Evolutionary conservation across 2,329 filamentous ascomycete genomes (phyloP).

Genomic region (Colletotrichum eremochloae): DNA sequence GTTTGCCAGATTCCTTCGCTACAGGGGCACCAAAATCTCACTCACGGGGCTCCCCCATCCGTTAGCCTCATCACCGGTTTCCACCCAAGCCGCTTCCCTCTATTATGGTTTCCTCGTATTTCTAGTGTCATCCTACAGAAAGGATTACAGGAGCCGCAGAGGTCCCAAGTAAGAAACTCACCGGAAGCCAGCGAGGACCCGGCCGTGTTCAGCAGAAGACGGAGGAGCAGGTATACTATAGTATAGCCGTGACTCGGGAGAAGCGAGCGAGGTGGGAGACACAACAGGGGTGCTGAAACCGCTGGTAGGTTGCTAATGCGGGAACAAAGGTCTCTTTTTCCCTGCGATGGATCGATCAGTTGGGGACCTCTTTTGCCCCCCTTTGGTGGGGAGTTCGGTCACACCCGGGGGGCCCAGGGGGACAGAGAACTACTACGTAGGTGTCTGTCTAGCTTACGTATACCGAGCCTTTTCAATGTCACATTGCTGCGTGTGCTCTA

Average conservation of each 20-base stretch:
- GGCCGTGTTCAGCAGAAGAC: too few species aligned
- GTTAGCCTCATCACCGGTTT: not conserved
- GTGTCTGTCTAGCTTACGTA: too few species aligned
- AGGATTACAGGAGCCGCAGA: not conserved
- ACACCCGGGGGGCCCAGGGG: not conserved
- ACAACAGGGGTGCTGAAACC: not conserved
- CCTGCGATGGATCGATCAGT: not conserved
- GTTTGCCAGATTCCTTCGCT: not conserved
- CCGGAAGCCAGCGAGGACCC: too few species aligned
- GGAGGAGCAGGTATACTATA: too few species aligned
- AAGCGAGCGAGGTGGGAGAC: slow-evolving; percentile 2
- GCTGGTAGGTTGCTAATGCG: slow-evolving; percentile 25
- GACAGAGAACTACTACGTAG: too few species aligned
- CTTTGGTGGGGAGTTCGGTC: slow-evolving; percentile 3
- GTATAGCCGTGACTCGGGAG: not conserved
- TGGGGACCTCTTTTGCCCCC: not conserved
- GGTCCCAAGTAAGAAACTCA: too few species aligned
- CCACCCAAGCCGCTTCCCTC: not conserved
- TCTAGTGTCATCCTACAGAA: not conserved
- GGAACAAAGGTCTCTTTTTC: not conserved
- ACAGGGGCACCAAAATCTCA: not conserved
- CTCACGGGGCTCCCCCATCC: not conserved
- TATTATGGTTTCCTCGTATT: not conserved
- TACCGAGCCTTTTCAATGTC: too few species aligned
- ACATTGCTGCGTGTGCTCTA: too few species aligned